Evolutionary conservation across 257 asterid species (phyloP).

Genomic region (Solanum habrochaites): DNA sequence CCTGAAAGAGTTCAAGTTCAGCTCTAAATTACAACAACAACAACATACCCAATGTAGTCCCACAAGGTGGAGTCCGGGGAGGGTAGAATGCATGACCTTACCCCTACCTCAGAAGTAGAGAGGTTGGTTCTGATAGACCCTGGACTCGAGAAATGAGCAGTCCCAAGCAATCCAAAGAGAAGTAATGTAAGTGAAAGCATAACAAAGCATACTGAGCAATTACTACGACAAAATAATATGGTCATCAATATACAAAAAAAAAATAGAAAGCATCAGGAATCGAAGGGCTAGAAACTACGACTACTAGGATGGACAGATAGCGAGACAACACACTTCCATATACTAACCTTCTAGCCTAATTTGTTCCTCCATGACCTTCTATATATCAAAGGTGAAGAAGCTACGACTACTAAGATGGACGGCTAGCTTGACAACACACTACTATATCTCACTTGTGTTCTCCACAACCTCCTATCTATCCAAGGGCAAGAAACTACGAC

Average conservation of each 20-base stretch:
- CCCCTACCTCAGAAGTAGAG: neutral
- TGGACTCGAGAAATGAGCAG: neutral
- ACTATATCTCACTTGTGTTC: neutral
- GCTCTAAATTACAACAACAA: neutral
- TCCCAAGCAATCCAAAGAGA: neutral
- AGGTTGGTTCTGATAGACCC: neutral
- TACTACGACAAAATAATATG: neutral
- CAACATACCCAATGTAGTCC: neutral
- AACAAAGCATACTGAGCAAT: neutral
- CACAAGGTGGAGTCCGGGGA: neutral
- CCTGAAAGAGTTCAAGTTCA: conserved; percentile 35
- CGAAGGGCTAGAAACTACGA: neutral
- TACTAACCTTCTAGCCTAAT: neutral
- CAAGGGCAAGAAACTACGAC: neutral
- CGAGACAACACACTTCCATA: neutral
- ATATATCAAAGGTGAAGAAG: neutral
- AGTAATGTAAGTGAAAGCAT: neutral
- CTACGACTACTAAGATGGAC: neutral
- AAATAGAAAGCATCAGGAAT: neutral
- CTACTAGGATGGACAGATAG: neutral
- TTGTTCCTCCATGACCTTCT: neutral
- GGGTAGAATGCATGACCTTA: neutral
- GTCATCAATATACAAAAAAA: neutral
- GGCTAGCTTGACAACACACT: neutral
- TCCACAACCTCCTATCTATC: neutral